Base-by-base conservation (phyloP, 176 grass and related monocot species). In the Oryza glumipatula region DNA sequence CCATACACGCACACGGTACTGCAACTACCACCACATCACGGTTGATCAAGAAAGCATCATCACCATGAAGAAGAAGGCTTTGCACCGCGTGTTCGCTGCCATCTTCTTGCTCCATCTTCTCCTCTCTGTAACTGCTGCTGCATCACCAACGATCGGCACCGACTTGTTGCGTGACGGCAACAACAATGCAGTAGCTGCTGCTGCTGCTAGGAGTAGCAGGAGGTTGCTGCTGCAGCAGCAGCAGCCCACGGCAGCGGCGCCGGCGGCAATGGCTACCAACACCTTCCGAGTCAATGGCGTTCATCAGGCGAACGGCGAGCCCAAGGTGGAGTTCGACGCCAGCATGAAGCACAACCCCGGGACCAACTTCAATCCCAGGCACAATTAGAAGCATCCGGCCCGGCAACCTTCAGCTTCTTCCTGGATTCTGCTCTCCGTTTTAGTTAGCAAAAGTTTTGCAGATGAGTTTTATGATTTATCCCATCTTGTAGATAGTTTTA, bases 31-130 rank as follows among this genome's bases (percentile, higher is more conserved):
- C 21, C 17, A 8, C 39, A 41, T 23, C 58, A 63, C 9, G 11
- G 10, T 23, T 23, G 58, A 63, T 63, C 58, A 23, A 60, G 58
- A 9, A 63, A 23, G 1, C 58, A 22, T 3, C 21, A 17, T 23
- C 7, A 44, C 33, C 63, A 49, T 54, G 68, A 77, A 72, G 73
- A 86, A 85, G 84, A 85, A 83, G 83, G 52, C 86, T 85, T 48
- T 14, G 24, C 56, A 26, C 65, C 45, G 60, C 38, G 64, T 47
- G 69, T 65, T 85, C 16, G 44, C 84, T 35, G 47, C 16, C 72
- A 75, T 94, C 58, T 32, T 91, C 65, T 33, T 94, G 19, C 78
- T 94, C 43, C 82, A 89, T 72, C 77, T 89, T 46, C 84, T 88
- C 54, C 41, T 77, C 54, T 7, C 46, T 9, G 13, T 17, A 3